A percentile compares a stretch with the other conserved stretches of the same genome.
These are phyloP conservation scores for Fraxinus greggii DNA, from an alignment of 305 asterid genomes.

Conservation along the genomic window DNA sequence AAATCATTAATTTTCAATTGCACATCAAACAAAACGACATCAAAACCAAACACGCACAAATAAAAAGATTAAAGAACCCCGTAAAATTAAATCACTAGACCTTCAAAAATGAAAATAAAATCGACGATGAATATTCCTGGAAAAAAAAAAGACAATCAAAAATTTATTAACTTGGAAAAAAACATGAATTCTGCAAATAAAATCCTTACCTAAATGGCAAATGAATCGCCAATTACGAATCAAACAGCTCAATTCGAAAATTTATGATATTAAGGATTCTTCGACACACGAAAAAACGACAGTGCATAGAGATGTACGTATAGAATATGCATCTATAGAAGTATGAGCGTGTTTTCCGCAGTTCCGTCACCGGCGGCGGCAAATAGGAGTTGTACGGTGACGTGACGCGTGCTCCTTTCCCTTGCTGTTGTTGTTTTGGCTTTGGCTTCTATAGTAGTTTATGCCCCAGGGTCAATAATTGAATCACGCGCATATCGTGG, in stretches of 20 bases:
- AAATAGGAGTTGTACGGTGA: constrained; percentile 38
- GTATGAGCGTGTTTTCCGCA: not conserved
- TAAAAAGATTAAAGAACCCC: constrained; percentile 8
- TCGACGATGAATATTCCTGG: not conserved
- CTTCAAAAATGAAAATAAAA: not conserved
- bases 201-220: constrained; percentile 38
- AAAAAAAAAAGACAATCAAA: not conserved
- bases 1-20: not conserved
- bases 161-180: constrained; percentile 20
- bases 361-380: constrained; percentile 48
- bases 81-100: constrained; percentile 2
- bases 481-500: constrained; percentile 19
- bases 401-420: constrained; percentile 24
- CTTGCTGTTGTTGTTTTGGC: constrained; percentile 22
- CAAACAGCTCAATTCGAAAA: constrained; percentile 42
- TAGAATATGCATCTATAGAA: not conserved
- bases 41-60: not conserved
- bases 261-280: constrained; percentile 18
- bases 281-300: constrained; percentile 4
- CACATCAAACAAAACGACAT: not conserved
- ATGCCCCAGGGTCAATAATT: not conserved
- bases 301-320: not conserved
- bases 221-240: constrained; percentile 32
- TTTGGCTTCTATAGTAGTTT: constrained; percentile 22
- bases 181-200: constrained; percentile 10